Evolutionary conservation across 2,329 filamentous ascomycete species (phyloP), one percentile per base, ranked within the genome.

Genomic region (Fusarium bulbicola): DNA sequence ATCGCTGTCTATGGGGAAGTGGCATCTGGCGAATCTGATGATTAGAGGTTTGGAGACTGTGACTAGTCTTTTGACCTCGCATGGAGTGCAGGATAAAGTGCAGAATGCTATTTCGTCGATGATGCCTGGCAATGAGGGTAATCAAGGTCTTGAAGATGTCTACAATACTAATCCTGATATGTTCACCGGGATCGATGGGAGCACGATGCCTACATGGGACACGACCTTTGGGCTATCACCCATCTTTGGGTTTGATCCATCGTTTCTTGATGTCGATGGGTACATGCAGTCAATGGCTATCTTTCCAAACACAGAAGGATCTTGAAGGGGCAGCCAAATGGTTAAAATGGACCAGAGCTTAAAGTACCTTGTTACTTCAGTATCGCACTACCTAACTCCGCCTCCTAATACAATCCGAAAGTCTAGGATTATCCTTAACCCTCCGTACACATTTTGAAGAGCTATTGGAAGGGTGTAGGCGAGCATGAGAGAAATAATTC

Each of bases 1-100:
- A 0, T 81, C 81, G 0, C 78, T 83, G 3, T 76, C 82, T 1
- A 84, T 84, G 12, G 83, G 85, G 0, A 84, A 82, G 39, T 85
- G 81, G 80, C 85, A 86, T 54, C 73, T 86, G 6, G 82, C 84
- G 2, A 82, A 85, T 40, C 77, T 86, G 3, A 86, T 87, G 84
- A 84, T 83, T 1, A 80, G 82, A 7, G 85, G 85, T 0, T 72
- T 86, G 10, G 84, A 86, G 57, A 85, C 66, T 36, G 66, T 69
- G 4, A 69, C 59, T 0, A 69, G 43, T 37, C 34, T 69, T 3
- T 46, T 69, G 11, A 69, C 59, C 0, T 49, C 66, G 1, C 40
- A 57, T 14, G 50, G 59, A 0, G 30, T 21, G 4, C 40, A 37
- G n/a, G 39, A 64, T 14, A 64, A 57, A 46, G 4, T 21, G 11